phyloP scores from a whole-genome alignment of 2,329 filamentous ascomycete genomes.

The Alternaria sp. region DNA sequence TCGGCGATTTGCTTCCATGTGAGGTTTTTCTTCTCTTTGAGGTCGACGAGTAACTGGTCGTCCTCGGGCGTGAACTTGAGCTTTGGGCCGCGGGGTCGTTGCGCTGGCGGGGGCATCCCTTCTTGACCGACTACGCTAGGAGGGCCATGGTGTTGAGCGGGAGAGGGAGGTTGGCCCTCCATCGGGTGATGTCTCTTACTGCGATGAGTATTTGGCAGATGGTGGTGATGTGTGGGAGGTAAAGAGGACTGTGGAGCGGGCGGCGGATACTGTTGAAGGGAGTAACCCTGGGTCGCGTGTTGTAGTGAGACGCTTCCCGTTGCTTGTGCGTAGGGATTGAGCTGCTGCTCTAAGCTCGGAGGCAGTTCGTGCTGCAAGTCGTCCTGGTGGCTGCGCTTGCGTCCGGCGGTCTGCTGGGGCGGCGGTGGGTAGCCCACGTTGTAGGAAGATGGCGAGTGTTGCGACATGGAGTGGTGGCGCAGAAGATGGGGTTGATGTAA shows the following conservation, averaged over 20 bases:
- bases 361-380: slow-evolving; percentile 46
- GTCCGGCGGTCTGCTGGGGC: slow-evolving; percentile 37
- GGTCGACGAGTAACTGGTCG: slow-evolving; percentile 82
- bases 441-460: slow-evolving; percentile 46
- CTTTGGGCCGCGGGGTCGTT: slow-evolving; percentile 83
- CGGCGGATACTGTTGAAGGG: slow-evolving; percentile 45
- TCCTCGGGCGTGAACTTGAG: slow-evolving; percentile 94
- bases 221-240: slow-evolving; percentile 71
- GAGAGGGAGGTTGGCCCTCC: slow-evolving; percentile 51
- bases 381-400: slow-evolving; percentile 55
- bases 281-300: slow-evolving; percentile 47
- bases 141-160: slow-evolving; percentile 61
- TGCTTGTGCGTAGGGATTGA: slow-evolving; percentile 47
- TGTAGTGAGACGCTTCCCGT: slow-evolving; percentile 48
- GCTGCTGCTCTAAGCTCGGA: slow-evolving; percentile 49
- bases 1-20: slow-evolving; percentile 98
- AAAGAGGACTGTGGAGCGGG: slow-evolving; percentile 32
- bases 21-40: slow-evolving; percentile 93
- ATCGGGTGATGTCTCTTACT: slow-evolving; percentile 67
- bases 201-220: slow-evolving; percentile 73
- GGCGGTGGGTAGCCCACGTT: slow-evolving; percentile 43
- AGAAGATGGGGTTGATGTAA: slow-evolving; percentile 45
- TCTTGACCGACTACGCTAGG: slow-evolving; percentile 86
- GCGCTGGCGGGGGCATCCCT: slow-evolving; percentile 85
- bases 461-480: slow-evolving; percentile 47